Conservation (phyloP, 1,284 basidiomycete genomes). For the Moesziomyces antarcticus region DNA sequence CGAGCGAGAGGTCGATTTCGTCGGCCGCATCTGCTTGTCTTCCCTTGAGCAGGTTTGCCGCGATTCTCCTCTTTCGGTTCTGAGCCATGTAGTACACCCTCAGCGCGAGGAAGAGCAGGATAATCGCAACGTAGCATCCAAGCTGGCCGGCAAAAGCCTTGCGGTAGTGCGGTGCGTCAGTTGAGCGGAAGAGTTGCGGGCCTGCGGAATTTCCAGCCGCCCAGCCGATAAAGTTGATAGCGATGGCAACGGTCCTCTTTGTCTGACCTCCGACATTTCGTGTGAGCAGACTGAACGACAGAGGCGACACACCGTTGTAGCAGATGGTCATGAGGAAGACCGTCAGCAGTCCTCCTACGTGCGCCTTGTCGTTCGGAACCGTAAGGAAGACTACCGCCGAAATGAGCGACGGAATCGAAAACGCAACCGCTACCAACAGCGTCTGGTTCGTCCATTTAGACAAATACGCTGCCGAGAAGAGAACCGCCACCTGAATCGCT, state of each 20-base stretch:
- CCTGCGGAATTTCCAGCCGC: conserved; percentile 53
- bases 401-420: conserved; percentile 45
- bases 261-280: conserved; percentile 69
- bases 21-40: conserved; percentile 30
- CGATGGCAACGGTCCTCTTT: conserved; percentile 47
- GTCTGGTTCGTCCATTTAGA: conserved; percentile 62
- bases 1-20: conserved; percentile 30
- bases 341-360: conserved; percentile 38
- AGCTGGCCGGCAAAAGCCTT: conserved; percentile 72
- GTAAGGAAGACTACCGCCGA: conserved; percentile 62
- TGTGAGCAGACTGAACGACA: conserved; percentile 65
- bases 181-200: conserved; percentile 56
- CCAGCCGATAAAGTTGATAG: conserved; percentile 54
- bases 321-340: conserved; percentile 41
- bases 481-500: conserved; percentile 37
- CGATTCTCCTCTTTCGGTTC: conserved; percentile 68
- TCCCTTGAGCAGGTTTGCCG: conserved; percentile 31
- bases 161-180: conserved; percentile 56
- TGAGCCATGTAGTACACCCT: conserved; percentile 71
- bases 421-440: conserved; percentile 42
- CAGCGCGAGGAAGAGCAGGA: conserved; percentile 68
- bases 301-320: conserved; percentile 41
- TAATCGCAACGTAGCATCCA: conserved; percentile 71
- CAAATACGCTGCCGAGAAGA: conserved; percentile 37
- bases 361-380: conserved; percentile 28